A percentile compares a stretch with the other conserved stretches of the same genome.
phyloP scores from a whole-genome alignment of 1,284 basidiomycete genomes.

The Irpex lacteus region DNA sequence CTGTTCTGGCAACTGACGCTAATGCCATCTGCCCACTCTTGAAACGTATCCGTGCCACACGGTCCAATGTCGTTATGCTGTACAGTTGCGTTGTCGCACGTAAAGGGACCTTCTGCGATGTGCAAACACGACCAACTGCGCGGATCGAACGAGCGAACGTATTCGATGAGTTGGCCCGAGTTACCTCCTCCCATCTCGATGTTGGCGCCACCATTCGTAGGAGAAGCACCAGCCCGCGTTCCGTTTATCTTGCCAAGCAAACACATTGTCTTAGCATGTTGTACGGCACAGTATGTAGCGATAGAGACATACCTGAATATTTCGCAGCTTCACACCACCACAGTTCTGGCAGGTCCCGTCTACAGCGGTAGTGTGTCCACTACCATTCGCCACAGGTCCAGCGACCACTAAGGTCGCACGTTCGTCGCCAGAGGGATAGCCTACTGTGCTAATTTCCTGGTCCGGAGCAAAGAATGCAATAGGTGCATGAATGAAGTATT shows the following conservation, averaged over 20 bases:
- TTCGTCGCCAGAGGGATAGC: conserved; percentile 61
- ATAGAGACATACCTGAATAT: conserved; percentile 60
- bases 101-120: conserved; percentile 60
- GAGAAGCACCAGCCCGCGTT: conserved; percentile 47
- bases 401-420: conserved; percentile 55
- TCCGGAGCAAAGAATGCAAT: conserved; percentile 61
- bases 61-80: conserved; percentile 83
- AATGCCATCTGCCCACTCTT: conserved; percentile 85
- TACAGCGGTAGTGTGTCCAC: conserved; percentile 70
- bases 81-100: conserved; percentile 63
- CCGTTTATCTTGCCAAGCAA: conserved; percentile 58
- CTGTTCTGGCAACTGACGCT: conserved; percentile 71
- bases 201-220: conserved; percentile 63
- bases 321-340: conserved; percentile 57
- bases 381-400: conserved; percentile 52
- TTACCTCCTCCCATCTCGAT: conserved; percentile 79
- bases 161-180: conserved; percentile 64
- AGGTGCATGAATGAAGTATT: conserved; percentile 63
- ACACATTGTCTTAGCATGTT: not conserved
- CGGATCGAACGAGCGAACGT: conserved; percentile 67
- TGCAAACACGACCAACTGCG: conserved; percentile 77
- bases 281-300: not conserved
- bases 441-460: conserved; percentile 78
- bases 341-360: conserved; percentile 61
- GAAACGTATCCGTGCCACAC: conserved; percentile 60